Base-by-base conservation (phyloP, 1,284 basidiomycete species). In the Ceratobasidium theobromae region DNA sequence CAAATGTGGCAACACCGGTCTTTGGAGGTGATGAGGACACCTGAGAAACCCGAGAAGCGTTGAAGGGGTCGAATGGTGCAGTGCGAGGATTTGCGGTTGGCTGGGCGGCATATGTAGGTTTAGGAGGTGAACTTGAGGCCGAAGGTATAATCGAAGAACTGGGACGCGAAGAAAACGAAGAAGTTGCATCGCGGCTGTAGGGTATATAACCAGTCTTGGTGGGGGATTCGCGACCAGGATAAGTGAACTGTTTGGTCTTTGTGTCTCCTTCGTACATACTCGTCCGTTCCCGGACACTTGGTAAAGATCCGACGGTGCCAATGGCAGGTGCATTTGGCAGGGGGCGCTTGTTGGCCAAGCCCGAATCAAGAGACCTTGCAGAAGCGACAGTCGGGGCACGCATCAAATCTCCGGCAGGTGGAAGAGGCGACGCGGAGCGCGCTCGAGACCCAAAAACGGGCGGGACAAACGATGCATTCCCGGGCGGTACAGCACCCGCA, bases 401-500 rank as follows among this genome's bases (percentile, higher is more conserved):
- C 27, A 49, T 49, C 38, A 65, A 53, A 33, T 53, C 49, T 6
- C 48, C 58, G 23, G 23, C 21, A 18, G 58, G 58, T 18, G 46
- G 60, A 45, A 53, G 58, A 12, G 58, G 60, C 9, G 32, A 35
- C 38, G 60, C 60, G 25, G 60, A 65, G 30, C 60, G 60, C 23
- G 60, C 60, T 30, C 60, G 60, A 30, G 60, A 65, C 27, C 60
- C 60, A 45, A 65, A 65, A 53, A 45, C 38, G 23, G 60, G 48
- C 33, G 60, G 60, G 33, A 65, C 60, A 28, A 65, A 65, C 14
- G 27, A 21, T n/a, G 60, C 43, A 16, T 65, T 40, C 25, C 60
- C 27, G 11, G 49, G 49, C 2, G 40, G 40, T n/a, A 43, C 40
- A 43, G 14, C 40, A 43, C 40, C 16, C 21, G 16, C 16, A 4